Percentiles rank a stretch among this genome's conserved stretches.
Evolutionary conservation across 1,284 basidiomycete species (phyloP).

Genomic region (Waitea zeae): DNA sequence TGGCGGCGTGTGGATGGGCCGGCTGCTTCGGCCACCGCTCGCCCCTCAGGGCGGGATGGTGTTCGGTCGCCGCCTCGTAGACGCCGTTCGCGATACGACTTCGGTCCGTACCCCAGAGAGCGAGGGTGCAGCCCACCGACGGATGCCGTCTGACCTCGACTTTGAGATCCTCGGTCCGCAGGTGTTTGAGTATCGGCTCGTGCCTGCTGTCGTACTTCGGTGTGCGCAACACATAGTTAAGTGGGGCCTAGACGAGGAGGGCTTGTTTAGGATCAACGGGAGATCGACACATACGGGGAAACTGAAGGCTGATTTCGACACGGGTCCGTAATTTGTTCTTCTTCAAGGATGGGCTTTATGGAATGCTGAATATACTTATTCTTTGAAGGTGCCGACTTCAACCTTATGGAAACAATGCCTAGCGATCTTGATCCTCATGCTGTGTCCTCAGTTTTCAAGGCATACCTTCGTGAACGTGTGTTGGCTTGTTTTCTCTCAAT

Average conservation of each 20-base stretch:
- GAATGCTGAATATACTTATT: slow-evolving; percentile 6
- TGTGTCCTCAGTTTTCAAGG: slow-evolving; percentile 75
- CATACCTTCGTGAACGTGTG: slow-evolving; percentile 64
- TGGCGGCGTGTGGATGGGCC: slow-evolving; percentile 18
- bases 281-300: slow-evolving; percentile 59
- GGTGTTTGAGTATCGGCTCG: slow-evolving; percentile 31
- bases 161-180: slow-evolving; percentile 8
- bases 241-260: slow-evolving; percentile 75
- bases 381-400: slow-evolving; percentile 59
- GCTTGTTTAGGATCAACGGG: slow-evolving; percentile 66
- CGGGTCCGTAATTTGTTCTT: slow-evolving; percentile 28
- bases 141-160: slow-evolving; percentile 5
- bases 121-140: no score
- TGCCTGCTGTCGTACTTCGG: slow-evolving; percentile 61
- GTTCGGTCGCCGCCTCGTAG: slow-evolving; percentile 41
- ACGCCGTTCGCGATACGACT: slow-evolving; percentile 47
- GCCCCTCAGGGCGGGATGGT: slow-evolving; percentile 30
- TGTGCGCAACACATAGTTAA: slow-evolving; percentile 66
- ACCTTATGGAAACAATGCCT: slow-evolving; percentile 57
- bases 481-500: slow-evolving; percentile 4
- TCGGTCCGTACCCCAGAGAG: slow-evolving; percentile 7
- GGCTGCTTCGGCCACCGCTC: slow-evolving; percentile 35
- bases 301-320: slow-evolving; percentile 70
- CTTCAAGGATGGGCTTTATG: slow-evolving; percentile 1
- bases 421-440: slow-evolving; percentile 84